These are phyloP conservation scores for Exophiala bonariae DNA, from an alignment of 2,329 filamentous ascomycete genomes.

Conservation along the genomic window DNA sequence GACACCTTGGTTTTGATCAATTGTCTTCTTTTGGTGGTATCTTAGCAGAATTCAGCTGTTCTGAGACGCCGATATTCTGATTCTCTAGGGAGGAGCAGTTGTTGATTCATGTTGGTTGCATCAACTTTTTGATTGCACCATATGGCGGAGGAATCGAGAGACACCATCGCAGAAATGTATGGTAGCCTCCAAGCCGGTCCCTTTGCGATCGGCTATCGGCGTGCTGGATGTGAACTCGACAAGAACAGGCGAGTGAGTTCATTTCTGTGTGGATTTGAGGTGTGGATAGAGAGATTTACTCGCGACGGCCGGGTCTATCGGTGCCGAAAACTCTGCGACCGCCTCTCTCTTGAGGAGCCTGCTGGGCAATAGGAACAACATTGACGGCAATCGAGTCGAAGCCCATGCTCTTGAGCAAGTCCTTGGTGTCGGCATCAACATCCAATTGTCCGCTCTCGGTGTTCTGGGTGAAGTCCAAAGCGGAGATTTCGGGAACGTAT, in stretches of 20 bases:
- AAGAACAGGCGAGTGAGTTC: too few species aligned
- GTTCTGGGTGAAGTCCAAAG: constrained; percentile 96
- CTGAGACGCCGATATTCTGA: neutral
- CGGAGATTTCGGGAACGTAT: constrained; percentile 98
- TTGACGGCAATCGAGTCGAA: constrained; percentile 98
- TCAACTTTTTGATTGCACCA: neutral
- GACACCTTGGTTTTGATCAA: constrained; percentile 29
- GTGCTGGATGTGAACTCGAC: too few species aligned
- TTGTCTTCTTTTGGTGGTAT: constrained; percentile 15
- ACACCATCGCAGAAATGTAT: too few species aligned
- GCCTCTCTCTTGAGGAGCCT: constrained; percentile 71
- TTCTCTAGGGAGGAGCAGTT: neutral
- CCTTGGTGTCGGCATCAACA: constrained; percentile 97
- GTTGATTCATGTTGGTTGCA: neutral
- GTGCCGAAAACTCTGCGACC: constrained; percentile 45
- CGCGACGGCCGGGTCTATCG: constrained; percentile 23
- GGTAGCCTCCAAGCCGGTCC: too few species aligned
- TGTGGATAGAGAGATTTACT: constrained; percentile 13
- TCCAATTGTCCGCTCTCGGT: constrained; percentile 91
- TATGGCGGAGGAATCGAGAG: too few species aligned
- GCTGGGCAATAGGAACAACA: constrained; percentile 85
- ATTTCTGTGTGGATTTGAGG: too few species aligned
- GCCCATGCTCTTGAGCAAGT: constrained; percentile 97
- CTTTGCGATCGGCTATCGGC: too few species aligned
- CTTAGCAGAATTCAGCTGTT: neutral